Conservation (phyloP, 2,329 filamentous ascomycete species). For the Thyridium curvatum region DNA sequence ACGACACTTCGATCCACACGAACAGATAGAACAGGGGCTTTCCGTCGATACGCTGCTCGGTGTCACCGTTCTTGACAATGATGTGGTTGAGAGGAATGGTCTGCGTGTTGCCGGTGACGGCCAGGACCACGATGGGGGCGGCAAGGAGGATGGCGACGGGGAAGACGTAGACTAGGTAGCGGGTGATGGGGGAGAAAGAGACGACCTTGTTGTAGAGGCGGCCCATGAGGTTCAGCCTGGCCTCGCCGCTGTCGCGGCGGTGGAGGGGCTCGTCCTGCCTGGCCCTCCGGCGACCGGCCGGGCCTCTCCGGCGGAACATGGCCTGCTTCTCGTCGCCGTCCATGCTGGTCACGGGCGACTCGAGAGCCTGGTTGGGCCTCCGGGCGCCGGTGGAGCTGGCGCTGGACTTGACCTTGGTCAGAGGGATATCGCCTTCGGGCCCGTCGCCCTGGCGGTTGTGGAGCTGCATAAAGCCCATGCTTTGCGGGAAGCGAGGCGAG, state of each 20-base stretch:
- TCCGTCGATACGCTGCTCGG: constrained; percentile 20
- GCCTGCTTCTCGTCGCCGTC: constrained; percentile 38
- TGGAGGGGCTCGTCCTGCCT: constrained; percentile 31
- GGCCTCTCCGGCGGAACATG: constrained; percentile 26
- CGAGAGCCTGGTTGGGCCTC: constrained; percentile 24
- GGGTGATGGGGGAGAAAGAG: constrained; percentile 54
- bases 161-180: constrained; percentile 63
- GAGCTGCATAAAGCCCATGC: constrained; percentile 37
- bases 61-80: constrained; percentile 24
- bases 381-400: constrained; percentile 44
- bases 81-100: constrained; percentile 20
- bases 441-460: constrained; percentile 21
- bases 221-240: constrained; percentile 59
- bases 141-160: constrained; percentile 57
- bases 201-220: constrained; percentile 59
- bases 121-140: constrained; percentile 52
- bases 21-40: constrained; percentile 56
- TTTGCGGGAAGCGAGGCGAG: constrained; percentile 12
- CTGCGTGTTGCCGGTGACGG: constrained; percentile 30
- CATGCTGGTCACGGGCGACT: constrained; percentile 8
- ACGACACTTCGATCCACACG: constrained; percentile 63
- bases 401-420: constrained; percentile 49
- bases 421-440: constrained; percentile 41
- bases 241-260: constrained; percentile 37
- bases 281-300: constrained; percentile 42